Evolutionary conservation across 768 basidiomycete species (phyloP).

Genomic region (Pleurotus eryngii): DNA sequence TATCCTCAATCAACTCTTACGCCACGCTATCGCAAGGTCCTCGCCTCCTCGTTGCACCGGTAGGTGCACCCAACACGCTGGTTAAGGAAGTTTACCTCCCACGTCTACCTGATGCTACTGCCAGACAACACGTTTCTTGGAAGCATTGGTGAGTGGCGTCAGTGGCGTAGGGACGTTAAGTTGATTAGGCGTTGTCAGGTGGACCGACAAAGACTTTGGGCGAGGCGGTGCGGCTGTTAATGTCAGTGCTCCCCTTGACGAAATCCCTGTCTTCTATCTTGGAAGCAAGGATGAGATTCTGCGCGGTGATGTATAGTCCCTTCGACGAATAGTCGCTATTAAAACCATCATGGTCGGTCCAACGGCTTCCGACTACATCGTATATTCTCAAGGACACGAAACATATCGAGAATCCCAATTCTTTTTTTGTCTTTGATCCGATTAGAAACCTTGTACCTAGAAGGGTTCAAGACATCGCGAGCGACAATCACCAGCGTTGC

Average conservation of each 20-base stretch:
- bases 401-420: too few relatives aligned
- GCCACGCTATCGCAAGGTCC: constrained; percentile 17
- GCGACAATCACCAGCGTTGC: too few relatives aligned
- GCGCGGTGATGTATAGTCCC: constrained; percentile 16
- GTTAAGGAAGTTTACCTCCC: constrained; percentile 28
- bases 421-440: too few relatives aligned
- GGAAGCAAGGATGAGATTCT: constrained; percentile 27
- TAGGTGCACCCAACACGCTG: constrained; percentile 24
- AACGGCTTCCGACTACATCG: too few relatives aligned
- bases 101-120: constrained; percentile 12
- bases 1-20: too few relatives aligned
- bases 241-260: constrained; percentile 25
- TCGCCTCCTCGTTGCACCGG: constrained; percentile 29
- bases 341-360: too few relatives aligned
- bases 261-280: constrained; percentile 33
- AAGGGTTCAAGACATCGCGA: too few relatives aligned
- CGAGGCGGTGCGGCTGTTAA: constrained; percentile 24
- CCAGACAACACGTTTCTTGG: constrained; percentile 20
- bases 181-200: constrained; percentile 17
- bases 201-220: constrained; percentile 28
- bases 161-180: not conserved
- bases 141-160: constrained; percentile 25
- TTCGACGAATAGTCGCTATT: not conserved
- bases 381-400: too few relatives aligned
- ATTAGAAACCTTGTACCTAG: too few relatives aligned